A percentile compares a stretch with the other conserved stretches of the same genome.
phyloP scores from a whole-genome alignment of 2,329 filamentous ascomycete genomes.

The Nemania sp. region DNA sequence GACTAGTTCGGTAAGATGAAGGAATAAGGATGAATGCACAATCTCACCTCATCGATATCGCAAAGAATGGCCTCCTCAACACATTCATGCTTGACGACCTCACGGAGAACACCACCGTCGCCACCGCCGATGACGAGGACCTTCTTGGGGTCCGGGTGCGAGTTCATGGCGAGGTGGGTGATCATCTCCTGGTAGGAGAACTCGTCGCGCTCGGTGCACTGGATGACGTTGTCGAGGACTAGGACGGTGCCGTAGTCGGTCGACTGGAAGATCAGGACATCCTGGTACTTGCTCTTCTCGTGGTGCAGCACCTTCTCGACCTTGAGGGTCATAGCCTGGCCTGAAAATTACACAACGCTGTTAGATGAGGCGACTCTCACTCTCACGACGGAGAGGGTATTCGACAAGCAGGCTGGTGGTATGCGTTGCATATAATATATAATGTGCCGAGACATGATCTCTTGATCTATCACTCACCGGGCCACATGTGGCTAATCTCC shows the following conservation, averaged over 20 bases:
- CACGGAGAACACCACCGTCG: constrained; percentile 95
- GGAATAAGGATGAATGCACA: constrained; percentile 50
- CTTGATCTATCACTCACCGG: constrained; percentile 61
- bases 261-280: constrained; percentile 98
- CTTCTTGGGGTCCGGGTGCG: constrained; percentile 97
- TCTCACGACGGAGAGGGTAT: neutral
- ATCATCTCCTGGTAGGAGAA: constrained; percentile 99
- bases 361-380: constrained; percentile 15
- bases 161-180: constrained; percentile 97
- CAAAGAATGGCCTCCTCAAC: constrained; percentile 97
- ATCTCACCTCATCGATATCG: constrained; percentile 90
- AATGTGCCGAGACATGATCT: neutral
- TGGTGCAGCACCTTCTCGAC: constrained; percentile 98
- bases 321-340: constrained; percentile 98
- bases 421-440: too few relatives aligned
- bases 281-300: constrained; percentile 99
- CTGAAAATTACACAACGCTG: constrained; percentile 53
- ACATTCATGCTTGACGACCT: constrained; percentile 98
- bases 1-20: too few relatives aligned
- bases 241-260: constrained; percentile 96
- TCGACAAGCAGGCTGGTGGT: too few relatives aligned
- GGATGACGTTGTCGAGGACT: constrained; percentile 98
- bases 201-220: constrained; percentile 98
- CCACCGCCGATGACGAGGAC: constrained; percentile 98
- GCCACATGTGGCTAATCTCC: constrained; percentile 99